Evolutionary conservation across 495 filamentous ascomycete genomes (phyloP), one percentile per base, ranked within the genome.

Genomic region (Penicillium odoratum): DNA sequence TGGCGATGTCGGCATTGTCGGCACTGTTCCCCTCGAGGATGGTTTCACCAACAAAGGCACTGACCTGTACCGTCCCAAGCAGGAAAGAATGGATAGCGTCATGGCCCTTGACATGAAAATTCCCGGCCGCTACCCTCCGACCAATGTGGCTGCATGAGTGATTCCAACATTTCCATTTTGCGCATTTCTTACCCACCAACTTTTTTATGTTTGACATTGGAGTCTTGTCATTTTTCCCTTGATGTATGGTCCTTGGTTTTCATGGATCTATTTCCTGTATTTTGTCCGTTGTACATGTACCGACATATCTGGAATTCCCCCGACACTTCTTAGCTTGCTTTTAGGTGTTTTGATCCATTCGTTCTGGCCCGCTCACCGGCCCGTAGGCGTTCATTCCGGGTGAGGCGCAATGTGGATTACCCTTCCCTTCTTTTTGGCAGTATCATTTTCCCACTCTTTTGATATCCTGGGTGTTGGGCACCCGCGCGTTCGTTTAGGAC

Each of bases 41-140:
- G 61, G 55, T 28, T 34, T 56, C 42, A 21, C 21, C 33, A 48
- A 55, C 13, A 13, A 55, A 48, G 53, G 53, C 21, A 43, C 60
- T 36, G 62, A 62, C 21, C 7, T 64, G 28, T 60, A 46, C 28
- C 68, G 60, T 18, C 52, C 65, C 34, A 58, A 66, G 36, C 61
- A 59, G 33, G 73, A 76, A 57, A 68, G 64, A 36, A 68, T 66
- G 28, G 73, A 76, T 60, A 68, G 63, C 47, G 70, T 67, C 28
- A 45, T 63, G 9, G 69, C 70, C 5, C 63, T 75, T 36, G 73
- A 72, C 48, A 56, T 72, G 62, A 66, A 70, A 47, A 75, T 78
- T n/a, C 74, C 74, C 0, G 74, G 74, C 18, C 69, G 66, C 44
- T 78, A 55, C 49, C 74, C 74, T 10, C 72, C 63, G 13, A 65